A percentile compares a stretch with the other conserved stretches of the same genome.
Evolutionary conservation across 768 basidiomycete species (phyloP).

Genomic region (Leccinum disarticulatum): DNA sequence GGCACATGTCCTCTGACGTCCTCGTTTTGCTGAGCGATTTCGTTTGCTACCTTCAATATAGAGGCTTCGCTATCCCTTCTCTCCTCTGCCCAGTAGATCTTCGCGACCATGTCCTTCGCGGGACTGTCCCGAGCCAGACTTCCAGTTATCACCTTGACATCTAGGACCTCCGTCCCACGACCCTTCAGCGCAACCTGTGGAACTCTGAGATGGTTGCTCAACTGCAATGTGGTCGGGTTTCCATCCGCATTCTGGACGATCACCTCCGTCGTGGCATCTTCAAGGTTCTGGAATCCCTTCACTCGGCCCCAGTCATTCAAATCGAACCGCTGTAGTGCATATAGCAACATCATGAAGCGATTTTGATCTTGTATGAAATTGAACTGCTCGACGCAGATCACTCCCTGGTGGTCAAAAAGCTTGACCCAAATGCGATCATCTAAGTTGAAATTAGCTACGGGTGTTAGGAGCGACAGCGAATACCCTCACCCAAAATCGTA

Average conservation of each 20-base stretch:
- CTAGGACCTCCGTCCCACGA: not conserved
- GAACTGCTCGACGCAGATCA: not conserved
- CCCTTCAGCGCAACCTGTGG: not conserved
- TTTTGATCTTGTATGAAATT: not conserved
- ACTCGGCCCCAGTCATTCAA: not conserved
- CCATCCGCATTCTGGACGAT: not conserved
- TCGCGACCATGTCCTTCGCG: not conserved
- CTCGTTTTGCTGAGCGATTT: not conserved
- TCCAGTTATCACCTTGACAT: not conserved
- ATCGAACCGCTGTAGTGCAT: not conserved
- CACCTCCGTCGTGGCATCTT: not conserved
- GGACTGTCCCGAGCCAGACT: not conserved
- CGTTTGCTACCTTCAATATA: not conserved
- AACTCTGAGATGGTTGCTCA: not conserved
- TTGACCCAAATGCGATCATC: not conserved
- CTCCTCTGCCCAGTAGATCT: not conserved
- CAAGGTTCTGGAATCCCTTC: not conserved
- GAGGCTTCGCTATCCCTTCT: not conserved
- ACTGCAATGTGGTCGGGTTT: not conserved
- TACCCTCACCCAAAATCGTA: not conserved
- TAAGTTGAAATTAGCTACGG: not conserved
- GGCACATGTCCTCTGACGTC: not conserved
- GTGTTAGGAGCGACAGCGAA: not conserved
- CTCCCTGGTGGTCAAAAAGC: not conserved
- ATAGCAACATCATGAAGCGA: not conserved